phyloP scores from a whole-genome alignment of 768 basidiomycete species.

The Symmetrospora coprosmae region DNA sequence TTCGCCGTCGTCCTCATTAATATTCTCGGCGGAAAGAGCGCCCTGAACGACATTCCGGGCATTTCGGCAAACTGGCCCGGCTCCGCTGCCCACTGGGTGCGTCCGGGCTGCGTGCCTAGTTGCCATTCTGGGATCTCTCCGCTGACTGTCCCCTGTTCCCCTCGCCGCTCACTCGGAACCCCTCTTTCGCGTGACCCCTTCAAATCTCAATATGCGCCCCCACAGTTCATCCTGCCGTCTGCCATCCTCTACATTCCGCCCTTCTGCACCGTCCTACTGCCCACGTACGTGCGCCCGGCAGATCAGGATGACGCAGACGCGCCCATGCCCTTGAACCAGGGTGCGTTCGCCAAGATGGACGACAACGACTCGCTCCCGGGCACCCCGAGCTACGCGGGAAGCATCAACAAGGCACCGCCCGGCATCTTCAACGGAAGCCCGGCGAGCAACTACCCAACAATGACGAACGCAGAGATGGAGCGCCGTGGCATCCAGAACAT shows the following conservation, averaged over 20 bases:
- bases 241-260: slow-evolving; percentile 19
- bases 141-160: not conserved
- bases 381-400: too few relatives aligned
- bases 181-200: too few relatives aligned
- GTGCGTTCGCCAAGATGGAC: too few relatives aligned
- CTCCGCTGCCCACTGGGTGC: slow-evolving; percentile 5
- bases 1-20: not conserved
- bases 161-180: too few relatives aligned
- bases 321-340: too few relatives aligned
- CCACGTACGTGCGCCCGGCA: slow-evolving; percentile 3
- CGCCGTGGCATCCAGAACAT: too few relatives aligned
- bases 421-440: too few relatives aligned
- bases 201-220: too few relatives aligned
- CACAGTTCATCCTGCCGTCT: slow-evolving; percentile 15
- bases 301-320: not conserved
- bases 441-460: too few relatives aligned
- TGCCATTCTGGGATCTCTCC: not conserved
- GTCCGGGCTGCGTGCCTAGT: not conserved
- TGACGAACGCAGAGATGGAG: too few relatives aligned
- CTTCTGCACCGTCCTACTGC: not conserved
- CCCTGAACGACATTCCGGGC: not conserved
- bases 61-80: not conserved
- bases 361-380: too few relatives aligned
- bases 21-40: not conserved
- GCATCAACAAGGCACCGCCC: too few relatives aligned